These are phyloP conservation scores for Blastobotrys elegans DNA, from an alignment of 1,139 yeast species.

Conservation along the genomic window DNA sequence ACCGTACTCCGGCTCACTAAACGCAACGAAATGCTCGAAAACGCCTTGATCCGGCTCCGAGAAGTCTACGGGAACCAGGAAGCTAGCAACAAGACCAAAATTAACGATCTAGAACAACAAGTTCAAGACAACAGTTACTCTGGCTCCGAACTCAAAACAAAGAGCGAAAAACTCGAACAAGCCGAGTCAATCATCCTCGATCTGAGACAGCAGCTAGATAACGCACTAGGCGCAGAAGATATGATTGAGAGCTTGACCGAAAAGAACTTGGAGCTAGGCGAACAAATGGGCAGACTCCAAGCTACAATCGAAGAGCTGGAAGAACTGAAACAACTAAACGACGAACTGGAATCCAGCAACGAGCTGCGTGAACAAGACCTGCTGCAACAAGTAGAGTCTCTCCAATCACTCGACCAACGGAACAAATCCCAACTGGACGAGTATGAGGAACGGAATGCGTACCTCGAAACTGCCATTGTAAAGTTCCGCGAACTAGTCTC, in stretches of 20 bases:
- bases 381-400: conserved; percentile 39
- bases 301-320: conserved; percentile 51
- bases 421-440: conserved; percentile 33
- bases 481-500: conserved; percentile 33
- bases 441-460: conserved; percentile 36
- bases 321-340: conserved; percentile 55
- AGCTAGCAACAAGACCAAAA: conserved; percentile 39
- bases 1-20: conserved; percentile 37
- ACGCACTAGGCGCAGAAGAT: conserved; percentile 35
- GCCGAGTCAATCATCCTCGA: conserved; percentile 44
- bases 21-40: conserved; percentile 40
- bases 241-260: conserved; percentile 53
- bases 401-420: conserved; percentile 32
- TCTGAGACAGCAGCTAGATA: conserved; percentile 41
- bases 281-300: conserved; percentile 39
- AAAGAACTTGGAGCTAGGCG: conserved; percentile 47
- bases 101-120: conserved; percentile 31
- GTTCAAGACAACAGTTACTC: conserved; percentile 16
- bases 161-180: conserved; percentile 34
- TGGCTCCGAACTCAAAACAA: conserved; percentile 14
- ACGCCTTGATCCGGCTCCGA: conserved; percentile 35
- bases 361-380: conserved; percentile 52
- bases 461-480: conserved; percentile 32
- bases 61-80: conserved; percentile 38
- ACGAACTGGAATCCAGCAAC: conserved; percentile 58